These are phyloP conservation scores for Nicotiana tabacum DNA, from an alignment of 257 asterid species.

Conservation along the genomic window DNA sequence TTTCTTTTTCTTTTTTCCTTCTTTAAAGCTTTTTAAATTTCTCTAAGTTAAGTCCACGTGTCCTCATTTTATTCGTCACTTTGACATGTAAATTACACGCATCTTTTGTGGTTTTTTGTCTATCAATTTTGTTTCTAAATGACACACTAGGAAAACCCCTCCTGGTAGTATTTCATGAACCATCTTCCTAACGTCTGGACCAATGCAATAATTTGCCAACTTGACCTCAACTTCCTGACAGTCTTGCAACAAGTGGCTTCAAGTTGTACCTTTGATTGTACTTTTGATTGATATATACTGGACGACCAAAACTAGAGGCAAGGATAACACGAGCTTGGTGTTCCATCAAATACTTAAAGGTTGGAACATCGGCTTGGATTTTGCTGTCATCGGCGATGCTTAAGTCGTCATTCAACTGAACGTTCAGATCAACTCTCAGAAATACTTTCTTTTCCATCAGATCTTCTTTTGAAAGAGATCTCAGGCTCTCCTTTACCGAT, in stretches of 20 bases:
- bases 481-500: conserved; percentile 48
- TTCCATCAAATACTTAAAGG: conserved; percentile 47
- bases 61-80: too few species aligned
- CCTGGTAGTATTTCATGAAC: conserved; percentile 52
- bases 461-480: conserved; percentile 38
- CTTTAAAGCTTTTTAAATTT: too few species aligned
- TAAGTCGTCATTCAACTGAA: conserved; percentile 45
- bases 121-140: too few species aligned
- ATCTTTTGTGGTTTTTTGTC: too few species aligned
- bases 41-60: too few species aligned
- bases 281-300: conserved; percentile 13
- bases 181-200: conserved; percentile 7
- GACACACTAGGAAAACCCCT: too few species aligned
- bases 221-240: conserved; percentile 58
- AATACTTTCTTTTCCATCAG: conserved; percentile 61
- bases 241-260: conserved; percentile 46
- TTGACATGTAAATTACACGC: too few species aligned
- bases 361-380: conserved; percentile 65
- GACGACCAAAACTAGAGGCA: conserved; percentile 38
- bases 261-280: conserved; percentile 26
- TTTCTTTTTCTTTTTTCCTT: too few species aligned
- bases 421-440: conserved; percentile 61
- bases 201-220: conserved; percentile 75
- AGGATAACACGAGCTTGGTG: conserved; percentile 62
- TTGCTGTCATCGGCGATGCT: conserved; percentile 54